Base-by-base conservation (phyloP, 768 basidiomycete genomes). In the Leucosporidium creatinivorum region DNA sequence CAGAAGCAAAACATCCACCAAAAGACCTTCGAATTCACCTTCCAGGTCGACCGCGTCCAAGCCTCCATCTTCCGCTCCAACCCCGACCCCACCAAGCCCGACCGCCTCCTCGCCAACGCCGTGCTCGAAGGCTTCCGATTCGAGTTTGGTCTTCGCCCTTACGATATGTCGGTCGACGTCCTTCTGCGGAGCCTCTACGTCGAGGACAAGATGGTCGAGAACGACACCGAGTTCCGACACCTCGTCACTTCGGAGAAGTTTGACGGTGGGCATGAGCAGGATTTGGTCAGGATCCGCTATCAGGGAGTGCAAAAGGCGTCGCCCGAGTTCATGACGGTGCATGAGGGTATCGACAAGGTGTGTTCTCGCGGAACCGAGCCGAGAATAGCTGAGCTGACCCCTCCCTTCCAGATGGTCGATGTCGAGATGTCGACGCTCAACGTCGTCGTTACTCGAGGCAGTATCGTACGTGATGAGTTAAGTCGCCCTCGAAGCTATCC, bases 381-480 rank as follows among this genome's bases (percentile, higher is more conserved):
- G 52, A 25, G n/a, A 54, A 4, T n/a, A 19, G 3, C 8, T 9
- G 19, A 21, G 39, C 39, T 54, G 21, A 57, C 31, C 8, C 23
- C 26, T 19, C 36, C 9, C 39, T 25, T 8, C 10, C 44, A 73
- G 73, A 88, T 81, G 66, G 85, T 98, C 65, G 88, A 92, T 74
- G 84, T 92, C 71, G 85, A 85, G 73, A 81, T 98, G 49, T 93
- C 94, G 5, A 96, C 94, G 0, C 86, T 99, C 77, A 84, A 93
- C 61, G 87, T 98, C 78, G 85, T 86, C 64, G 86, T 88, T 4
- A 88, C 89, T 12, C 93, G 96, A 0, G 91, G 92, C 75, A 93
- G 94, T 18, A 87, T 97, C 52, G 80, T 72, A 18, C 28, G 63
- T 61, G 10, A 1, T 33, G 26, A 21, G 30, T 2, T 30, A 4